These are phyloP conservation scores for Nelumbo lutea DNA, from an alignment of 164 flowering plant genomes.

Conservation along the genomic window DNA sequence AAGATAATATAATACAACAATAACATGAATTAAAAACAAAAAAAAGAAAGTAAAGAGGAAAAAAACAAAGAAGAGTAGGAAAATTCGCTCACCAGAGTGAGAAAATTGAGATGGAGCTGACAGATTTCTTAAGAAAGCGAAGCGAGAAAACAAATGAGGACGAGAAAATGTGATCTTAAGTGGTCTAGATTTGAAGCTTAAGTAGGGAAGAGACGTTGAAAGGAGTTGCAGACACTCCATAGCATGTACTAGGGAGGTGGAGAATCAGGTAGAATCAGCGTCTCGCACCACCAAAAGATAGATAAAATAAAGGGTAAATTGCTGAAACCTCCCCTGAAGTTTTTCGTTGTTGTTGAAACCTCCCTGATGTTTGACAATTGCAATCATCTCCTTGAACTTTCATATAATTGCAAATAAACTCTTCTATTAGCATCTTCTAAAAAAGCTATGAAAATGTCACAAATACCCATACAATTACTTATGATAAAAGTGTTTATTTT, in stretches of 20 bases:
- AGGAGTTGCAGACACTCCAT: conserved; percentile 22
- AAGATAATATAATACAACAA: no score
- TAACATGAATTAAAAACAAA: not conserved
- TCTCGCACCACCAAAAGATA: no score
- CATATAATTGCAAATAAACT: no score
- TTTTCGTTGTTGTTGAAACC: no score
- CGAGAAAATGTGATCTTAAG: not conserved
- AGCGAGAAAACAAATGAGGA: not conserved
- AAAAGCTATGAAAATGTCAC: no score
- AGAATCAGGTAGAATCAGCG: not conserved
- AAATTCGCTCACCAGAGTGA: conserved; percentile 8
- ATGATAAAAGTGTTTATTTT: no score
- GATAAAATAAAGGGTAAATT: no score
- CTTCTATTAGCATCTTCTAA: no score
- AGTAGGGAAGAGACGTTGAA: conserved; percentile 1
- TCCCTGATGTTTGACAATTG: no score
- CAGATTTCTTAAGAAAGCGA: not conserved
- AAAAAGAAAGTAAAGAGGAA: not conserved
- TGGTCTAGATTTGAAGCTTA: conserved; percentile 4
- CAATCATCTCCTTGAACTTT: no score
- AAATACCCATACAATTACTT: no score
- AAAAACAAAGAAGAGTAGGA: not conserved
- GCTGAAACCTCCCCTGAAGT: no score
- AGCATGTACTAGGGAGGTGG: not conserved
- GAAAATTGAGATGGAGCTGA: conserved; percentile 7